A percentile compares a stretch with the other conserved stretches of the same genome.
Conservation (phyloP, 2,329 filamentous ascomycete genomes). For the Diaporthe australafricana region DNA sequence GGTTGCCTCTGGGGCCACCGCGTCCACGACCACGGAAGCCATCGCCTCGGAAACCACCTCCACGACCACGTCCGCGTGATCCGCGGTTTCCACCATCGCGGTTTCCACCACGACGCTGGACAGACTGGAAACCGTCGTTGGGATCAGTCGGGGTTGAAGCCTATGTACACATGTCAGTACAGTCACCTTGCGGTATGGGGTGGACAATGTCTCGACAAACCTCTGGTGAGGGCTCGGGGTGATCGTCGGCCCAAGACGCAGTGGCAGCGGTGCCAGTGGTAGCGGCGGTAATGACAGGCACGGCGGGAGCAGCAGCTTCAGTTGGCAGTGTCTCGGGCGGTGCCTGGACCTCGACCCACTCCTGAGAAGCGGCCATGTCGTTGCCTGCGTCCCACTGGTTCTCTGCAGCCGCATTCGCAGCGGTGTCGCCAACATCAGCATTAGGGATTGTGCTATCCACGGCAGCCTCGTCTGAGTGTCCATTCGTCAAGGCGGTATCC, state of each 20-base stretch:
- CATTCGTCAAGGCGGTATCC: conserved; percentile 51
- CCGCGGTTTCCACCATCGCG: conserved; percentile 63
- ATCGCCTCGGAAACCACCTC: conserved; percentile 51
- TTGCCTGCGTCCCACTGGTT: conserved; percentile 72
- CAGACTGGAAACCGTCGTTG: conserved; percentile 79
- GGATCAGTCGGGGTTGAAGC: conserved; percentile 53
- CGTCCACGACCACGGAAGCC: conserved; percentile 51
- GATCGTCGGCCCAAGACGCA: conserved; percentile 87
- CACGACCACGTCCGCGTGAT: conserved; percentile 62
- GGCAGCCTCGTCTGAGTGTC: conserved; percentile 46
- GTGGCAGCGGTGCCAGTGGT: conserved; percentile 67
- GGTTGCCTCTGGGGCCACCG: conserved; percentile 49
- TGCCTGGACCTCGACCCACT: conserved; percentile 79
- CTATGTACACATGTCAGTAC: conserved; percentile 37
- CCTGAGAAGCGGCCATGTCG: conserved; percentile 63
- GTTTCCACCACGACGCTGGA: conserved; percentile 69
- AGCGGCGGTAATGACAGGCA: conserved; percentile 69
- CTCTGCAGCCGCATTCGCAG: conserved; percentile 71
- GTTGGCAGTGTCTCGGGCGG: conserved; percentile 80
- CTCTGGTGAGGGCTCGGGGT: conserved; percentile 65
- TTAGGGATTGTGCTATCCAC: conserved; percentile 57
- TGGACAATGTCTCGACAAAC: conserved; percentile 37
- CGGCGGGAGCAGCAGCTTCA: conserved; percentile 72
- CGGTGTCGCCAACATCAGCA: conserved; percentile 61
- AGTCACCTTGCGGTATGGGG: background rate